These are phyloP conservation scores for Aureobasidium sp. DNA, from an alignment of 2,329 filamentous ascomycete species.

Conservation along the genomic window DNA sequence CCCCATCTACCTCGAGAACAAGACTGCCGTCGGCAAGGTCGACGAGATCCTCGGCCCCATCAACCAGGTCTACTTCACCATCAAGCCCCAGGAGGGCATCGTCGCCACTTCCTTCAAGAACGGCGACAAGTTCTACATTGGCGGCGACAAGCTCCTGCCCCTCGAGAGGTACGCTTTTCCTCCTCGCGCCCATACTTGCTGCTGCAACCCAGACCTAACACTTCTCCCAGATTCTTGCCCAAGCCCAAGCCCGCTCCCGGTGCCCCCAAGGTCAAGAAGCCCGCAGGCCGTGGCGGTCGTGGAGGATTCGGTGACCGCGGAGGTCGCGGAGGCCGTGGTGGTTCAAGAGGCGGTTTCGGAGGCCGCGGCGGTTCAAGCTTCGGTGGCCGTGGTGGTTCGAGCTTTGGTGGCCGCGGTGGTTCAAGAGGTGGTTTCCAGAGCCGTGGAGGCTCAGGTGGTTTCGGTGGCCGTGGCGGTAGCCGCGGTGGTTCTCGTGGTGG, in stretches of 20 bases:
- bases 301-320: conserved; percentile 24
- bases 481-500: conserved; percentile 9
- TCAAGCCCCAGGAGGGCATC: conserved; percentile 95
- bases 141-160: conserved; percentile 86
- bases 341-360: conserved; percentile 38
- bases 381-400: conserved; percentile 11
- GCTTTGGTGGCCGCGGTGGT: background rate
- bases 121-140: conserved; percentile 96
- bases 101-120: conserved; percentile 89
- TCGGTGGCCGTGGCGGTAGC: background rate
- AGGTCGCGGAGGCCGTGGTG: conserved; percentile 37
- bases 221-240: conserved; percentile 65
- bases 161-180: conserved; percentile 60
- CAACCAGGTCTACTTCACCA: conserved; percentile 97
- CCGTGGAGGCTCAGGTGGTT: background rate
- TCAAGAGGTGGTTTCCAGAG: conserved; percentile 8
- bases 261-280: conserved; percentile 62
- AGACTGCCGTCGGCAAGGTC: conserved; percentile 73
- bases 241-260: conserved; percentile 71
- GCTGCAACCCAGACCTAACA: conserved; percentile 20
- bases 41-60: conserved; percentile 96
- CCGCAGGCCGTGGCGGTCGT: conserved; percentile 48
- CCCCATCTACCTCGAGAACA: conserved; percentile 98
- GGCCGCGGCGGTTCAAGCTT: conserved; percentile 27
- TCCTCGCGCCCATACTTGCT: background rate